These are phyloP conservation scores for Hygrocybe punicea DNA, from an alignment of 768 basidiomycete species.

Conservation along the genomic window DNA sequence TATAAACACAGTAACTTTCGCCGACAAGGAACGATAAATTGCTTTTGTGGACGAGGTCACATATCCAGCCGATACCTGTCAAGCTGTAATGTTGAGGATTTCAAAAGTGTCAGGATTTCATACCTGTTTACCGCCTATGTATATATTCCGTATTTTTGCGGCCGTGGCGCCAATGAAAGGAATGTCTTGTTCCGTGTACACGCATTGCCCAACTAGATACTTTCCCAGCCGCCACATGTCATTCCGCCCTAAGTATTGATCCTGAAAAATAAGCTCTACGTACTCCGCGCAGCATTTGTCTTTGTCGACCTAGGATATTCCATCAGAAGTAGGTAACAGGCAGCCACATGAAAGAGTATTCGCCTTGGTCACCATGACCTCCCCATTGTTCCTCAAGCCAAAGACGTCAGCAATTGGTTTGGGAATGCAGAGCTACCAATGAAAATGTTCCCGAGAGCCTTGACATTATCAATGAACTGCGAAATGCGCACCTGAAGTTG, in stretches of 20 bases:
- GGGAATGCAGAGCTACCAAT: constrained; percentile 75
- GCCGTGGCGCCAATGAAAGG: constrained; percentile 78
- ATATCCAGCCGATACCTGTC: constrained; percentile 75
- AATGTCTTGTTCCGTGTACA: constrained; percentile 82
- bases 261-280: constrained; percentile 88
- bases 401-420: constrained; percentile 70
- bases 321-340: constrained; percentile 6
- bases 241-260: constrained; percentile 91
- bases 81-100: constrained; percentile 7
- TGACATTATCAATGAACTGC: background rate
- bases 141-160: constrained; percentile 79
- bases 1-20: constrained; percentile 90
- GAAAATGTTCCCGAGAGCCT: background rate
- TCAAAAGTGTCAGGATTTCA: constrained; percentile 15
- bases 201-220: constrained; percentile 72
- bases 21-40: constrained; percentile 86
- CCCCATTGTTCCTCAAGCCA: constrained; percentile 64
- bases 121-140: constrained; percentile 66
- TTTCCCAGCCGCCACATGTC: constrained; percentile 97
- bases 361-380: constrained; percentile 72
- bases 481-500: constrained; percentile 55
- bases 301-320: constrained; percentile 58
- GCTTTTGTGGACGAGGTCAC: constrained; percentile 81
- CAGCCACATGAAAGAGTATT: background rate
- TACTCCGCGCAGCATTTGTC: constrained; percentile 62